Percentiles rank a stretch among this genome's conserved stretches.
These are phyloP conservation scores for Leishmania lainsoni DNA, from an alignment of 208 protist genomes.

Conservation along the genomic window DNA sequence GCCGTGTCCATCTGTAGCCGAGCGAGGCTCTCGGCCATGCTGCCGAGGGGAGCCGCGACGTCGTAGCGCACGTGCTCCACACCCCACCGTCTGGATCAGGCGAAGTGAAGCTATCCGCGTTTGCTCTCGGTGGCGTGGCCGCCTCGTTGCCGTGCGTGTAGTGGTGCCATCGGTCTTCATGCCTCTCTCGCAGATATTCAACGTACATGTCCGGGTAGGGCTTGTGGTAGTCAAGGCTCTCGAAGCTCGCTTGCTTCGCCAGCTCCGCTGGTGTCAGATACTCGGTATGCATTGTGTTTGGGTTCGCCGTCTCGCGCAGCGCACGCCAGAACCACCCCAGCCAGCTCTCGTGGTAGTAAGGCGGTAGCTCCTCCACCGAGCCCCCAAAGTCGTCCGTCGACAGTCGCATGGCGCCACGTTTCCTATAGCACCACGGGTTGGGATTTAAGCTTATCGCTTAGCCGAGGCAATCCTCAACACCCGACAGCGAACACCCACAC, in stretches of 20 bases:
- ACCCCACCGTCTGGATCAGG: background rate
- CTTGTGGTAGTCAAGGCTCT: constrained; percentile 87
- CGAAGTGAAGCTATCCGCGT: constrained; percentile 1
- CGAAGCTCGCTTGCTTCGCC: constrained; percentile 70
- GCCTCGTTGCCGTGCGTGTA: constrained; percentile 8
- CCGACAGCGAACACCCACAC: background rate
- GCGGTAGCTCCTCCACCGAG: constrained; percentile 9
- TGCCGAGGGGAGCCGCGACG: constrained; percentile 8
- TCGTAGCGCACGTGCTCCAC: background rate
- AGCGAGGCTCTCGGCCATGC: constrained; percentile 20
- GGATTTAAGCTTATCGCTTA: background rate
- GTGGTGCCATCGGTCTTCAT: constrained; percentile 15
- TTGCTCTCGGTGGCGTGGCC: constrained; percentile 13
- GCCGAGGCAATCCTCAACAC: too few relatives aligned
- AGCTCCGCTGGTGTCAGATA: constrained; percentile 49
- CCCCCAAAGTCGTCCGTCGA: constrained; percentile 14
- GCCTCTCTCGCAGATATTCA: constrained; percentile 55
- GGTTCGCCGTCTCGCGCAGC: constrained; percentile 71
- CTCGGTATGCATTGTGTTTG: constrained; percentile 49
- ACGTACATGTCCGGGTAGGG: constrained; percentile 86
- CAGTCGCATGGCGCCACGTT: constrained; percentile 5
- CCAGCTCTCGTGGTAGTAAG: constrained; percentile 9
- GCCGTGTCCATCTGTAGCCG: constrained; percentile 46
- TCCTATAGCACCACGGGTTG: background rate
- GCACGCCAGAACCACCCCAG: constrained; percentile 28